Evolutionary conservation across 192 early-diverging fungal genomes (phyloP).

Genomic region (Rhizophagus clarus): DNA sequence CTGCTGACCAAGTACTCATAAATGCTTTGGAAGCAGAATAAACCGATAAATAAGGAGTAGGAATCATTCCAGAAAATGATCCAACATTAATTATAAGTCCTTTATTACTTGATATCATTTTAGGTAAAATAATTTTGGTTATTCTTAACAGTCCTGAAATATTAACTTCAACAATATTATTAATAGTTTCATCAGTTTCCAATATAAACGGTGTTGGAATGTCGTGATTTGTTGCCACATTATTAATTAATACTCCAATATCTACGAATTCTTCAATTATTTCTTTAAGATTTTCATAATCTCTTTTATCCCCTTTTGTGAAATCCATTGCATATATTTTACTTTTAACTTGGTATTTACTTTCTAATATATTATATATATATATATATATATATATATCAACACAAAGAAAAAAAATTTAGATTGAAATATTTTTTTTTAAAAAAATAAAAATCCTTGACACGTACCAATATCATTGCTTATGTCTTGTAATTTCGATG

Average conservation of each 20-base stretch:
- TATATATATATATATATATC: too few relatives aligned
- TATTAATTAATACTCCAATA: slow-evolving; percentile 83
- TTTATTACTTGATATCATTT: slow-evolving; percentile 73
- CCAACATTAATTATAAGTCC: slow-evolving; percentile 94
- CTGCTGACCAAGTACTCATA: slow-evolving; percentile 86
- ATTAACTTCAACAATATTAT: slow-evolving; percentile 85
- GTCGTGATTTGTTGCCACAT: slow-evolving; percentile 91
- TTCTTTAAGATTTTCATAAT: slow-evolving; percentile 67
- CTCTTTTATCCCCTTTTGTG: slow-evolving; percentile 55
- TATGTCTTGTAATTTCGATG: slow-evolving; percentile 76
- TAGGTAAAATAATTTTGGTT: slow-evolving; percentile 76
- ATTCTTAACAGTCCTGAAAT: slow-evolving; percentile 80
- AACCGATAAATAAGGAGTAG: slow-evolving; percentile 82
- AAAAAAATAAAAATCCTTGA: background rate
- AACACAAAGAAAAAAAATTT: background rate
- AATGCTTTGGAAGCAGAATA: slow-evolving; percentile 96
- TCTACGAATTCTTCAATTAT: slow-evolving; percentile 54
- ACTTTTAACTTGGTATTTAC: slow-evolving; percentile 63
- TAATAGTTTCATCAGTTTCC: slow-evolving; percentile 61
- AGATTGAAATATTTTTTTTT: background rate
- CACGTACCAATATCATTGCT: slow-evolving; percentile 61
- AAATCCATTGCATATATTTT: slow-evolving; percentile 83
- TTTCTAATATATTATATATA: too few relatives aligned
- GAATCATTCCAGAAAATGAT: slow-evolving; percentile 83
- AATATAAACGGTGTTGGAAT: slow-evolving; percentile 87